Conservation (phyloP, 768 basidiomycete genomes). For the Lentinula sp. region DNA sequence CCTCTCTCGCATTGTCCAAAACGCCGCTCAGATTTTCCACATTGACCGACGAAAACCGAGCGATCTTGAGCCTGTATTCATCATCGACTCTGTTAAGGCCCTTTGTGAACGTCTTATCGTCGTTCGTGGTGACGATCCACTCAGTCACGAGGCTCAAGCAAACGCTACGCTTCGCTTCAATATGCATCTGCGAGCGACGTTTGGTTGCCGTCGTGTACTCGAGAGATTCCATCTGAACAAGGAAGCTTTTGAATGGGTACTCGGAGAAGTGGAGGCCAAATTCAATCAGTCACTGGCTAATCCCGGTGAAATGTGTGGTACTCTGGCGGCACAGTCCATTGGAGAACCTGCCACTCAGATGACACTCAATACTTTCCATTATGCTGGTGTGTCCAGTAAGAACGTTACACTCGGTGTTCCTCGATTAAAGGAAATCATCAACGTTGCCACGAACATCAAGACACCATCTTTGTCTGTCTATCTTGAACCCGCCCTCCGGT, state of each 20-base stretch:
- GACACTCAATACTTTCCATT: slow-evolving; percentile 99
- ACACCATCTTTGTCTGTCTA: slow-evolving; percentile 96
- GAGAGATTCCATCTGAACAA: slow-evolving; percentile 84
- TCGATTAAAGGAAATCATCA: slow-evolving; percentile 98
- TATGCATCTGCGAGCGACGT: slow-evolving; percentile 87
- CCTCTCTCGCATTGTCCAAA: slow-evolving; percentile 90
- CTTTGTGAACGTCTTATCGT: slow-evolving; percentile 76
- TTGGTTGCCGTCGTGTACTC: slow-evolving; percentile 82
- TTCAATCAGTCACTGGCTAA: slow-evolving; percentile 92
- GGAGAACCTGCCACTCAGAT: slow-evolving; percentile 99
- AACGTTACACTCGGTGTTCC: slow-evolving; percentile 99
- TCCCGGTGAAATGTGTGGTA: slow-evolving; percentile 99
- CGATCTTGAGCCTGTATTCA: slow-evolving; percentile 84
- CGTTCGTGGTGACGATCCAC: slow-evolving; percentile 77
- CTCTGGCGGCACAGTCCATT: slow-evolving; percentile 95
- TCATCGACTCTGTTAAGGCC: slow-evolving; percentile 72
- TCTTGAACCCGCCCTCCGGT: slow-evolving; percentile 65
- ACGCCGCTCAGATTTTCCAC: slow-evolving; percentile 94
- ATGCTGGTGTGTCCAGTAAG: slow-evolving; percentile 99
- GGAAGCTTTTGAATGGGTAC: slow-evolving; percentile 97
- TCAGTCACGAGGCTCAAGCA: slow-evolving; percentile 73
- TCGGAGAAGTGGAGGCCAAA: slow-evolving; percentile 92
- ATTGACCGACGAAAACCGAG: slow-evolving; percentile 91
- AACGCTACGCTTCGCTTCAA: slow-evolving; percentile 91
- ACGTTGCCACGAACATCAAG: slow-evolving; percentile 97